Evolutionary conservation across 805 yeast genomes (phyloP), one percentile per base, ranked within the genome.

Genomic region (Candida cerambycidarum): DNA sequence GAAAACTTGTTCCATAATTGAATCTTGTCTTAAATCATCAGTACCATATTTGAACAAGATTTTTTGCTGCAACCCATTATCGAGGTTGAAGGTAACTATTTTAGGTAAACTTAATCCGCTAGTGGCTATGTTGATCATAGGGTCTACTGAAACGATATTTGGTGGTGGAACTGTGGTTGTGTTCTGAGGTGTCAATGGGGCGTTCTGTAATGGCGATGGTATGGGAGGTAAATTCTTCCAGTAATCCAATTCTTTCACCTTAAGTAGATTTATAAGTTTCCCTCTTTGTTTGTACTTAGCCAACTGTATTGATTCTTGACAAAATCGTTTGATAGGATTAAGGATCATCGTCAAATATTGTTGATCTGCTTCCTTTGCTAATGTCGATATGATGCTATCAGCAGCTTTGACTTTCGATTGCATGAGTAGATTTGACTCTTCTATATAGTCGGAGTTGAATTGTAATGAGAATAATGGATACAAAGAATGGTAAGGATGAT

Each of bases 1-100:
- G 61, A 95, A 93, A 1, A 92, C 98, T 58, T 93, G 98, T 59
- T 92, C 95, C 99, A 93, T 95, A 43, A 93, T 88, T 0, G 96
- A 86, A 64, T 93, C 99, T 63, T 95, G 99, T 39, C 98, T 69
- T 40, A 93, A 67, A 63, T 93, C 99, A 63, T 93, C 99, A 8
- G 87, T 76, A 5, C 95, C 89, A 18, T 88, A 88, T 58, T 93
- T 93, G 50, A 90, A 65, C 14, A 93, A 67, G 57, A 84, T 74
- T 43, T 71, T 78, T 45, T 78, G 83, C 0, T 44, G 54, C 0
- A 61, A 48, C 0, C 98, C 98, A 54, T 80, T 75, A 0, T 82
- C 71, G 12, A 82, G 61, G 0, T 36, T 39, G 40, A 86, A 65
- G 1, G 65, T 74, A 39, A 83, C 70, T 39, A 95, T 84, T 57